Conservation (phyloP, 345 rosid genomes). For the Syzygium oleosum region DNA sequence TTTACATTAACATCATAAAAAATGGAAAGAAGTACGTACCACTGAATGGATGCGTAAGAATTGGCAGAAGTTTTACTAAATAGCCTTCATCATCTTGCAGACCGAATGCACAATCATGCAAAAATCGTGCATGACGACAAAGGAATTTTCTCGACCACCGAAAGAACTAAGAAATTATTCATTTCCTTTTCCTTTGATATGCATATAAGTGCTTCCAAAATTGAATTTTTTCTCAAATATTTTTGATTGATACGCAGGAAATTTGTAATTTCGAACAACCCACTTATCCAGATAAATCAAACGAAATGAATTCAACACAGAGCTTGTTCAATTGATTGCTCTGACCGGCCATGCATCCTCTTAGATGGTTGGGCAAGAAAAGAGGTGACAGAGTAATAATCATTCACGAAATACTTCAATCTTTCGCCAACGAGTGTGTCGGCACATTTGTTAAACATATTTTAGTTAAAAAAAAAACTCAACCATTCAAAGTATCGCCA, state of each 20-base stretch:
- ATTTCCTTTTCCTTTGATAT: background rate
- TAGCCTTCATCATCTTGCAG: no score
- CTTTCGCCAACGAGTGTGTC: background rate
- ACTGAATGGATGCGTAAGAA: no score
- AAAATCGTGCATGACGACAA: no score
- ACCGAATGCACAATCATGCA: no score
- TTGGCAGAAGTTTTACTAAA: no score
- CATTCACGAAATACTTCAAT: background rate
- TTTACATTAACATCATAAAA: background rate
- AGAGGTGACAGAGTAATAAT: background rate
- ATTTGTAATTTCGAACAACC: background rate
- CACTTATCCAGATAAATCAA: background rate
- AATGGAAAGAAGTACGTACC: background rate
- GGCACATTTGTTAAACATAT: background rate
- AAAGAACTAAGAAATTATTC: no score
- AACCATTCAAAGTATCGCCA: background rate
- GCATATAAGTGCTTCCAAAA: background rate
- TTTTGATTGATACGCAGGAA: background rate
- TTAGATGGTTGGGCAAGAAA: background rate
- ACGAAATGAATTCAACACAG: background rate
- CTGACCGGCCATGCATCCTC: background rate
- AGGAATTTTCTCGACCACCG: no score
- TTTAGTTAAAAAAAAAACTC: background rate
- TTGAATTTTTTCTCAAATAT: background rate
- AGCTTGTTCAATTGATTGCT: background rate